A percentile compares a stretch with the other conserved stretches of the same genome.
Evolutionary conservation across 2,329 filamentous ascomycete species (phyloP).

Genomic region (Talaromyces atroroseus): DNA sequence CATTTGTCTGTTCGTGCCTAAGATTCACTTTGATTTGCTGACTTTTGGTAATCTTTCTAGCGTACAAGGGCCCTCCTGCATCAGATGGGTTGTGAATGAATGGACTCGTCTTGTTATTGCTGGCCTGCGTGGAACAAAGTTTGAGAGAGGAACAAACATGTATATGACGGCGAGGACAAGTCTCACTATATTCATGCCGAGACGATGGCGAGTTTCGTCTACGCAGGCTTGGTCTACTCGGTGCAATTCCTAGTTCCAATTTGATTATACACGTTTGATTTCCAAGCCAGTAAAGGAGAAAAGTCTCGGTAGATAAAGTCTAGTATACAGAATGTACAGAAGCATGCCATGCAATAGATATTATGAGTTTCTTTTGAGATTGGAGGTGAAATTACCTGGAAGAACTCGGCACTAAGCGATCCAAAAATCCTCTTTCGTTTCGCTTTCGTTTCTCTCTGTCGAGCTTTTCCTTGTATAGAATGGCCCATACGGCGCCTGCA

Average conservation of each 20-base stretch:
- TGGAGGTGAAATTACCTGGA: background rate
- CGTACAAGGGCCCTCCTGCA: slow-evolving; percentile 32
- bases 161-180: background rate
- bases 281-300: background rate
- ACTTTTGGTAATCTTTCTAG: slow-evolving; percentile 15
- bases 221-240: too few species aligned
- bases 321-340: background rate
- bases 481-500: slow-evolving; percentile 27
- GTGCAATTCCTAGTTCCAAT: too few species aligned
- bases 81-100: slow-evolving; percentile 24
- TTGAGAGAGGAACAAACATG: background rate
- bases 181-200: background rate
- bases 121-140: background rate
- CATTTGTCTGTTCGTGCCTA: background rate
- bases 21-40: background rate
- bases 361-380: background rate
- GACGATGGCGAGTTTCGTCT: background rate
- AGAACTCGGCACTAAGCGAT: slow-evolving; percentile 2
- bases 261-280: background rate
- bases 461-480: slow-evolving; percentile 18
- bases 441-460: slow-evolving; percentile 16
- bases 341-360: background rate
- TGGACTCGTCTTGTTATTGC: too few species aligned
- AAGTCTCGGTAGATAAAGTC: background rate
- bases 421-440: slow-evolving; percentile 12